phyloP scores from a whole-genome alignment of 139 green algal species.

The Gonium pectorale region DNA sequence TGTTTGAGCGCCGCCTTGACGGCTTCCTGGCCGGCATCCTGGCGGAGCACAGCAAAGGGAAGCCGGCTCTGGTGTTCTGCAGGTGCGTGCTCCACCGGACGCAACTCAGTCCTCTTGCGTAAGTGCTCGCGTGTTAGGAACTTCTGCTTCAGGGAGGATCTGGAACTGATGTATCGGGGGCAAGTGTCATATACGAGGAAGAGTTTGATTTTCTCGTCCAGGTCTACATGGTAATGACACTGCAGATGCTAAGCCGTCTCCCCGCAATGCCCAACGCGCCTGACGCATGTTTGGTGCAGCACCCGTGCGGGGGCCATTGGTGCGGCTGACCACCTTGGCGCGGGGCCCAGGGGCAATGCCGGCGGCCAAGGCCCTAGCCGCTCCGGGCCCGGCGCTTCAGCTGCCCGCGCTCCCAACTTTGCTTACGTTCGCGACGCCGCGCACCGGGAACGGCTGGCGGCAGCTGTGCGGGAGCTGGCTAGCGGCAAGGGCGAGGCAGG shows the following conservation, averaged over 20 bases:
- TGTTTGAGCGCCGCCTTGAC: slow-evolving; percentile 89
- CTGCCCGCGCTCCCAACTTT: too few species aligned
- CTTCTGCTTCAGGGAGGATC: too few species aligned
- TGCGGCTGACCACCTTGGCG: slow-evolving; percentile 72
- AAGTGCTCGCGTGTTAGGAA: too few species aligned
- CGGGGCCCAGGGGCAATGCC: slow-evolving; percentile 19
- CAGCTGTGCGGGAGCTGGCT: slow-evolving; percentile 29
- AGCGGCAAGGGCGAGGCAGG: slow-evolving; percentile 6
- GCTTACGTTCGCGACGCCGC: slow-evolving; percentile 55
- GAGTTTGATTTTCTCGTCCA: too few species aligned
- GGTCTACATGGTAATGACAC: too few species aligned
- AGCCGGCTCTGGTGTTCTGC: slow-evolving; percentile 95
- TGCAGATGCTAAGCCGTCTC: too few species aligned
- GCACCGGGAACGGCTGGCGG: slow-evolving; percentile 64
- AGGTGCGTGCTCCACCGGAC: slow-evolving; percentile 60
- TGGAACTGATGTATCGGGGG: too few species aligned
- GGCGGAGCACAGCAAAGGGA: slow-evolving; percentile 74
- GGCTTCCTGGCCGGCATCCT: slow-evolving; percentile 80
- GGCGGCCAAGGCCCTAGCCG: too few species aligned
- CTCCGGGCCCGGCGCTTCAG: too few species aligned
- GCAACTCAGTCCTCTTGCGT: neutral
- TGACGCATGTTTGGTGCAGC: too few species aligned
- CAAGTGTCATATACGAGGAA: too few species aligned
- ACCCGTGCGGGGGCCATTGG: slow-evolving; percentile 85
- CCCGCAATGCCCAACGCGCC: too few species aligned